Evolutionary conservation across 768 basidiomycete genomes (phyloP).

Genomic region (Mycena capillaripes): DNA sequence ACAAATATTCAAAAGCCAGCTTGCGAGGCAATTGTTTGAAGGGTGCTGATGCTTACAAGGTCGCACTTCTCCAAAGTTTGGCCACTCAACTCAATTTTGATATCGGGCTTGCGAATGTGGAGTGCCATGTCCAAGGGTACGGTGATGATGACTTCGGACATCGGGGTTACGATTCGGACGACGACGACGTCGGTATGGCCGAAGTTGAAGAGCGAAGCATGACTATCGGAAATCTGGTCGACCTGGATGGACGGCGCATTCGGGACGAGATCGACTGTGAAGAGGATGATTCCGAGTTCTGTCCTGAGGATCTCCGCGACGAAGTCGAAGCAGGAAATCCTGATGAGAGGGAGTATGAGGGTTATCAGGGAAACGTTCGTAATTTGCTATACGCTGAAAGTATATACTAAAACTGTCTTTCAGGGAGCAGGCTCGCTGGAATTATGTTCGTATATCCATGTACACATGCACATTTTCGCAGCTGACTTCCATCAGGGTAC

Average conservation of each 20-base stretch:
- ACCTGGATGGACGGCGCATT: conserved; percentile 8
- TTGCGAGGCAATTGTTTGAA: conserved; percentile 43
- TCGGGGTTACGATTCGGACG: conserved; percentile 12
- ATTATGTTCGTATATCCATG: conserved; percentile 37
- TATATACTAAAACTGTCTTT: background rate
- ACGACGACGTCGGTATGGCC: conserved; percentile 12
- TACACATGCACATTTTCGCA: background rate
- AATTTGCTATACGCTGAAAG: background rate
- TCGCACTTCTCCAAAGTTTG: conserved; percentile 42
- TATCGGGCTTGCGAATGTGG: conserved; percentile 46
- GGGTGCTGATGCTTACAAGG: conserved; percentile 49
- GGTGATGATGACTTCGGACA: conserved; percentile 16
- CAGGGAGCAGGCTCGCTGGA: conserved; percentile 39
- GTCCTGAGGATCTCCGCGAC: conserved; percentile 27
- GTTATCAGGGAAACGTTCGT: conserved; percentile 47
- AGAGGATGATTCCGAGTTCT: conserved; percentile 18
- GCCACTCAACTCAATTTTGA: conserved; percentile 45
- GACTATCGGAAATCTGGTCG: conserved; percentile 17
- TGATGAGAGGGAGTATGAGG: conserved; percentile 44
- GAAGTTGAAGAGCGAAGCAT: conserved; percentile 16
- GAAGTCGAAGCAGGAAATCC: conserved; percentile 27
- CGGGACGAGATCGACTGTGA: conserved; percentile 34
- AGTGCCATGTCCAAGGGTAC: conserved; percentile 33
- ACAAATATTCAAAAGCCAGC: conserved; percentile 37
- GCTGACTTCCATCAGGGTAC: conserved; percentile 14